A percentile compares a stretch with the other conserved stretches of the same genome.
phyloP scores from a whole-genome alignment of 768 basidiomycete genomes.

The Collybiopsis confluens region DNA sequence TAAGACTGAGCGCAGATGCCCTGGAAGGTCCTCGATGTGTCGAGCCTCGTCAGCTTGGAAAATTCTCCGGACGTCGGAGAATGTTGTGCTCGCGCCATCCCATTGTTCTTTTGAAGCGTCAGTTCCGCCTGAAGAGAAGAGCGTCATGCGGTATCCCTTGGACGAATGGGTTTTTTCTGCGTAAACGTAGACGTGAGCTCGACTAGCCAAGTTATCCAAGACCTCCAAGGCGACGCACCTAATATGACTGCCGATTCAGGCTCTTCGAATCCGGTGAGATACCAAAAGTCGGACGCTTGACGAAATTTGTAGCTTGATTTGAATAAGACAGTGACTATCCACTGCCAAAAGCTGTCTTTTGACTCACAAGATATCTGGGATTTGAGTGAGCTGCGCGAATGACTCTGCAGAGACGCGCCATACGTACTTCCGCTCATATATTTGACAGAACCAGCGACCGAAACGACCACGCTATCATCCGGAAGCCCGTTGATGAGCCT shows the following conservation, averaged over 20 bases:
- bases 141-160: constrained; percentile 80
- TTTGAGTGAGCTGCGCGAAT: constrained; percentile 11
- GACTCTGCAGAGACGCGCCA: constrained; percentile 1
- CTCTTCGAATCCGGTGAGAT: constrained; percentile 94
- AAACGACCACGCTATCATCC: constrained; percentile 68
- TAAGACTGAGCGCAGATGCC: constrained; percentile 54
- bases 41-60: constrained; percentile 79
- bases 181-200: too few relatives aligned
- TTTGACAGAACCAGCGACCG: constrained; percentile 75
- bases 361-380: constrained; percentile 72
- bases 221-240: constrained; percentile 38
- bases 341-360: too few relatives aligned
- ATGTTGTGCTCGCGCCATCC: constrained; percentile 85
- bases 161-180: constrained; percentile 67
- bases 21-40: constrained; percentile 50
- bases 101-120: constrained; percentile 80
- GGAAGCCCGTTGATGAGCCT: constrained; percentile 73
- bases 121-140: constrained; percentile 78
- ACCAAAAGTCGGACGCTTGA: constrained; percentile 91
- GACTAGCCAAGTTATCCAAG: neutral
- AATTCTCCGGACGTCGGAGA: constrained; percentile 55
- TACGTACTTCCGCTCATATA: constrained; percentile 79
- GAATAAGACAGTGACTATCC: too few relatives aligned
- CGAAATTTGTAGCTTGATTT: constrained; percentile 89
- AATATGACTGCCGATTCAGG: constrained; percentile 87